Evolutionary conservation across 2,329 filamentous ascomycete genomes (phyloP).

Genomic region (Microcera coccophila): DNA sequence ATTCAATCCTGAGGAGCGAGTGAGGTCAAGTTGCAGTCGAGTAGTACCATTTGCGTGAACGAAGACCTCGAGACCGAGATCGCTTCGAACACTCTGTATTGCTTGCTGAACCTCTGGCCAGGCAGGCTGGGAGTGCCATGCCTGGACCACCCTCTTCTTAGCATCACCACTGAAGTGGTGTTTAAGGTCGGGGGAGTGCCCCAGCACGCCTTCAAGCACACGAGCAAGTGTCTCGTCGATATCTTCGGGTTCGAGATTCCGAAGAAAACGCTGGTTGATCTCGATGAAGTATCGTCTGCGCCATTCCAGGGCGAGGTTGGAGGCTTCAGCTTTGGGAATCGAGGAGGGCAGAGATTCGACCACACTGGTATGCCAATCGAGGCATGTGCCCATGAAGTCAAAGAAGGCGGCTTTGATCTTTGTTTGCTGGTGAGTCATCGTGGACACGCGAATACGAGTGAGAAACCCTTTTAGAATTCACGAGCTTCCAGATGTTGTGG

Average conservation of each 20-base stretch:
- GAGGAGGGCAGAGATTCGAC: conserved; percentile 32
- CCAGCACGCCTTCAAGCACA: conserved; percentile 37
- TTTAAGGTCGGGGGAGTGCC: conserved; percentile 1
- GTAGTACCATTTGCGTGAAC: conserved; percentile 55
- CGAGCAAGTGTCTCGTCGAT: conserved; percentile 48
- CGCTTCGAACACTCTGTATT: conserved; percentile 35
- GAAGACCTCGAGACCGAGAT: conserved; percentile 39
- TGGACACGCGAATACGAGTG: conserved; percentile 3
- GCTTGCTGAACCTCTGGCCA: conserved; percentile 50
- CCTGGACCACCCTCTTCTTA: conserved; percentile 27
- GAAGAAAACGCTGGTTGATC: conserved; percentile 36
- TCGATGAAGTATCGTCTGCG: conserved; percentile 47
- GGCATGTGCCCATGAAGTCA: conserved; percentile 57
- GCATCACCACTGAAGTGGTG: conserved; percentile 12
- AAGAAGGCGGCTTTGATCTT: conserved; percentile 48
- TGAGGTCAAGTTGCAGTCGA: conserved; percentile 51
- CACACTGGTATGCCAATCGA: conserved; percentile 49
- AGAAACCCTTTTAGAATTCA: neutral
- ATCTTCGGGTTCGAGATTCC: conserved; percentile 38
- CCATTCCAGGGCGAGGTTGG: conserved; percentile 47
- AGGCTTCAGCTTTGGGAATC: conserved; percentile 30
- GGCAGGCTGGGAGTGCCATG: conserved; percentile 48
- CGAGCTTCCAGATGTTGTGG: too few relatives aligned
- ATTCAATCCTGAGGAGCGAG: conserved; percentile 41
- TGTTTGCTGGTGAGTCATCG: conserved; percentile 5